Conservation (phyloP, 495 filamentous ascomycete genomes). For the Aspergillus ellipticus region DNA sequence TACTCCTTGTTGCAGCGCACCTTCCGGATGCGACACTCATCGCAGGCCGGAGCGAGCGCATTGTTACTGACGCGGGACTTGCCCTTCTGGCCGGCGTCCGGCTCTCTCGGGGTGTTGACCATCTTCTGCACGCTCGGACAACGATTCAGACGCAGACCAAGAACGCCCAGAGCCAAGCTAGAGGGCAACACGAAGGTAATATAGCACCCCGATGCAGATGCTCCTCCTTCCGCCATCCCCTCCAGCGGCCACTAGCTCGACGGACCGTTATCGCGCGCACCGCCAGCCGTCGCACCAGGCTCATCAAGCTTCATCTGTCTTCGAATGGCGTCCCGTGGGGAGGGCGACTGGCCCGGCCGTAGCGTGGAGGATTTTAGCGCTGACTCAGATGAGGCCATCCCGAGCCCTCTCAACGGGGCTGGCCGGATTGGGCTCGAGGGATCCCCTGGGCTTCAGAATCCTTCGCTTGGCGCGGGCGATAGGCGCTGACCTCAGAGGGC, state of each 20-base stretch:
- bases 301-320: neutral
- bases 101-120: too few species aligned
- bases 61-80: neutral
- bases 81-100: neutral
- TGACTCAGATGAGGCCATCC: neutral
- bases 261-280: neutral
- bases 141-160: neutral
- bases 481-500: neutral
- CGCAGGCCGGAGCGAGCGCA: neutral
- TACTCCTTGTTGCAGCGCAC: neutral
- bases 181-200: too few species aligned
- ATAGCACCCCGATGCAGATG: too few species aligned
- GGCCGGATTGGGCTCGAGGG: neutral
- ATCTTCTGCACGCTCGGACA: neutral
- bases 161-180: neutral
- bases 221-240: too few species aligned
- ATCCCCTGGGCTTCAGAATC: neutral
- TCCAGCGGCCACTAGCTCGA: neutral
- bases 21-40: neutral
- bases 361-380: neutral
- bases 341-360: neutral
- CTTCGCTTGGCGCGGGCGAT: neutral
- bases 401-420: too few species aligned
- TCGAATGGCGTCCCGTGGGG: neutral
- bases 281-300: neutral